Percentiles rank a stretch among this genome's conserved stretches.
phyloP scores from a whole-genome alignment of 176 grass and related monocot genomes.

The Oryza officinalis region DNA sequence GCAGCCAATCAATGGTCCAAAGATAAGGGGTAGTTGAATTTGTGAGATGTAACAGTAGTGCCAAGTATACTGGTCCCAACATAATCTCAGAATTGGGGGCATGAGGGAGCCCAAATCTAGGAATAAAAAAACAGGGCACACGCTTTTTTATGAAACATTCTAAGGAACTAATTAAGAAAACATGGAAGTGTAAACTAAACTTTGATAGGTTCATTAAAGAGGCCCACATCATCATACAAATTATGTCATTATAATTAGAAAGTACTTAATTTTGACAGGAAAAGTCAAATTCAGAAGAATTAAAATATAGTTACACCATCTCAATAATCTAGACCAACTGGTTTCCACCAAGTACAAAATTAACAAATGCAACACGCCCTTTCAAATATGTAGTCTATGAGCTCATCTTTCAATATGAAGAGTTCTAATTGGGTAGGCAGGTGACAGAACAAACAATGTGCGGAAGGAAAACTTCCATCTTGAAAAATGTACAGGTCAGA shows the following conservation, averaged over 20 bases:
- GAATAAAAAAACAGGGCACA: constrained; percentile 21
- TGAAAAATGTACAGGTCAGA: background rate
- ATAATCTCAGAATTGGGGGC: constrained; percentile 2
- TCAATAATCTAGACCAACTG: background rate
- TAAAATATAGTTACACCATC: background rate
- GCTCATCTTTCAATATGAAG: background rate
- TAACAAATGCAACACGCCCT: background rate
- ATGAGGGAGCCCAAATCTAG: constrained; percentile 10
- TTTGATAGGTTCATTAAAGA: background rate
- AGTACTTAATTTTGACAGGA: background rate
- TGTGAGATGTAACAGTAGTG: background rate
- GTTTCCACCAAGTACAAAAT: background rate
- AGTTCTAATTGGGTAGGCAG: background rate
- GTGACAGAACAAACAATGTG: background rate
- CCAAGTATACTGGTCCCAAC: constrained; percentile 8
- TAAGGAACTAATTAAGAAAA: background rate
- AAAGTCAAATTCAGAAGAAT: background rate
- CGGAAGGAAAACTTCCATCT: background rate
- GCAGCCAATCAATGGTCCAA: background rate
- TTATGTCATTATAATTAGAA: background rate
- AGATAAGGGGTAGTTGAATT: background rate
- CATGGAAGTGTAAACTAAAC: background rate
- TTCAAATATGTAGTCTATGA: background rate
- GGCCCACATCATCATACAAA: too few species aligned
- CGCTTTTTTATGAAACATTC: constrained; percentile 42